Base-by-base conservation (phyloP, 495 filamentous ascomycete species). In the Podospora australis region DNA sequence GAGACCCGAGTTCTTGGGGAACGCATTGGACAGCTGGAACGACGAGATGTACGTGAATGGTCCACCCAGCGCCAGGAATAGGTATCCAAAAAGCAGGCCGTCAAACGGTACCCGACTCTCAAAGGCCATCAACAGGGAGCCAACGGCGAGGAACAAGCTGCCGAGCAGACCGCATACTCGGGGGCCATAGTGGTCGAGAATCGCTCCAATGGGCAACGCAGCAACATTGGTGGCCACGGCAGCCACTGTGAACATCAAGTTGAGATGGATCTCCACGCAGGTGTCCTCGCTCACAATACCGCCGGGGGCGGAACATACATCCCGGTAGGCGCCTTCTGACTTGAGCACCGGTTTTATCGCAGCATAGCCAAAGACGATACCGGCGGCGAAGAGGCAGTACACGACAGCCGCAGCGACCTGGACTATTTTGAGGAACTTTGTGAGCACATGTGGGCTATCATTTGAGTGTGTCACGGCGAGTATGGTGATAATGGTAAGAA, bases 191-290 rank as follows among this genome's bases (percentile, higher is more conserved):
- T 78, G 75, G 59, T 96, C 90, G 4, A 95, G 73, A 34, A 95
- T 85, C 1, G 88, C 87, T 29, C 90, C 90, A 3, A 95, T 79
- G 10, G 89, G 88, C 2, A 95, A 71, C 7, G 89, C 90, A 14
- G 79, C 83, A 14, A 91, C 83, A 40, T 78, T 79, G 28, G 90
- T 95, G 4, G 78, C 83, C 14, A 95, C 90, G 11, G 88, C 89
- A n/a, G 88, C 89, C 28, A 87, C 75, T 24, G 89, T 95, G 71
- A 96, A 95, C 90, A 96, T 95, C 49, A 95, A 66, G 63, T 96
- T 96, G 39, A 95, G 73, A 39, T 83, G 78, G 39, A 95, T 81
- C 62, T 95, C 89, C 16, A 89, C 78, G 46, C 75, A 74, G 0
- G 81, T 81, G 43, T 78, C 70, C 5, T 75, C 64, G 29, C 82